phyloP scores from a whole-genome alignment of 768 basidiomycete genomes.

The Pleurotus eryngii region DNA sequence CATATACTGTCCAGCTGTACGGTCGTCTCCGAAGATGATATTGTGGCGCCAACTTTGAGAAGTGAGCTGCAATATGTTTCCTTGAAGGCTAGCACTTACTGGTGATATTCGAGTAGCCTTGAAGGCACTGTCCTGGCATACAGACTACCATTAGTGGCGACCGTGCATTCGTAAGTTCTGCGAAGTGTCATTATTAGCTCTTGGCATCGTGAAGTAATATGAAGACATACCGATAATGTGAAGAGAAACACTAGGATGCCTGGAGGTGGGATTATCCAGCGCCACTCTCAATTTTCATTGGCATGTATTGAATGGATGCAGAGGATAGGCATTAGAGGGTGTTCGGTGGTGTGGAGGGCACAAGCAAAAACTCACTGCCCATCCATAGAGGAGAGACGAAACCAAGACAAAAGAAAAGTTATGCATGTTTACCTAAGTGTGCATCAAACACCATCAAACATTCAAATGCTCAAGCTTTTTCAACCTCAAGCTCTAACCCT shows the following conservation, averaged over 20 bases:
- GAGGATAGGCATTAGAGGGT: no score
- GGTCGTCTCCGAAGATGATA: conserved; percentile 47
- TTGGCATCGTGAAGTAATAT: background rate
- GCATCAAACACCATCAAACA: no score
- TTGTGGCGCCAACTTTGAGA: conserved; percentile 49
- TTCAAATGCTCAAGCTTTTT: no score
- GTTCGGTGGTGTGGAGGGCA: no score
- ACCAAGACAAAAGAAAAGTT: no score
- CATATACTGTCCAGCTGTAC: conserved; percentile 58
- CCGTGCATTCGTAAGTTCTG: conserved; percentile 13
- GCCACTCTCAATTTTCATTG: no score
- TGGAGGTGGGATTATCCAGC: no score
- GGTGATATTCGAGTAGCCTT: conserved; percentile 61
- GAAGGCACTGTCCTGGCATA: conserved; percentile 69
- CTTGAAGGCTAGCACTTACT: conserved; percentile 23
- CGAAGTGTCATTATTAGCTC: background rate
- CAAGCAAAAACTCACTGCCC: no score
- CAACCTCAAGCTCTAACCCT: no score
- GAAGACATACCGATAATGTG: background rate
- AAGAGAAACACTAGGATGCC: background rate
- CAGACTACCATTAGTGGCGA: conserved; percentile 46
- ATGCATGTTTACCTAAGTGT: no score
- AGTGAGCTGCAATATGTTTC: conserved; percentile 2
- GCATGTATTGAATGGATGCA: no score
- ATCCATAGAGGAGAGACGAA: no score